Percentiles rank a stretch among this genome's conserved stretches.
Evolutionary conservation across 495 filamentous ascomycete genomes (phyloP).

Genomic region (Usnea hakonensis): DNA sequence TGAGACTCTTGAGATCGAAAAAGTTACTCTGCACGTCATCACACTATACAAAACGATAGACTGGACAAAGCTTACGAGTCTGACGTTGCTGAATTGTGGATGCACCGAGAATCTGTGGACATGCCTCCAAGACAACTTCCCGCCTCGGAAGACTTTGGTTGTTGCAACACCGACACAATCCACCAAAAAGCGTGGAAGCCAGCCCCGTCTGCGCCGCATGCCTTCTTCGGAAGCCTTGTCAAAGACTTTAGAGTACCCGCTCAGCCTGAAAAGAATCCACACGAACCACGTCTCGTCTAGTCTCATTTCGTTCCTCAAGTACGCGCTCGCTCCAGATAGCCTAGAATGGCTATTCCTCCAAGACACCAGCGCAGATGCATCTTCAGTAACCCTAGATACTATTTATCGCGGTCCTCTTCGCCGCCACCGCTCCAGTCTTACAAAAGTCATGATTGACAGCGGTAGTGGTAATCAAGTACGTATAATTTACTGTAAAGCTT

Average conservation of each 20-base stretch:
- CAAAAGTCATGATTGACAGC: constrained; percentile 72
- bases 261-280: constrained; percentile 73
- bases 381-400: constrained; percentile 57
- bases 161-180: constrained; percentile 10
- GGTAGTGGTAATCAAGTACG: constrained; percentile 42
- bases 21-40: constrained; percentile 63
- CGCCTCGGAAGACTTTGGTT: constrained; percentile 40
- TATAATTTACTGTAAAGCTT: too few relatives aligned
- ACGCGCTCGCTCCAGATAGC: constrained; percentile 76
- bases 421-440: constrained; percentile 64
- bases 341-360: constrained; percentile 81
- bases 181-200: not conserved
- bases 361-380: constrained; percentile 52
- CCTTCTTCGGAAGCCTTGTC: constrained; percentile 12
- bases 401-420: constrained; percentile 71
- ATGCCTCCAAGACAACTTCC: constrained; percentile 62
- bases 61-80: constrained; percentile 65
- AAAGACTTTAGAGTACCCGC: constrained; percentile 48
- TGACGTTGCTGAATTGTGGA: constrained; percentile 76
- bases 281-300: constrained; percentile 72
- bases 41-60: constrained; percentile 67
- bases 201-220: constrained; percentile 13
- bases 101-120: constrained; percentile 78
- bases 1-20: constrained; percentile 73
- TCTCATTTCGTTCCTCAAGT: constrained; percentile 76